phyloP scores from a whole-genome alignment of 495 filamentous ascomycete genomes.

The Diplogelasinospora grovesii region DNA sequence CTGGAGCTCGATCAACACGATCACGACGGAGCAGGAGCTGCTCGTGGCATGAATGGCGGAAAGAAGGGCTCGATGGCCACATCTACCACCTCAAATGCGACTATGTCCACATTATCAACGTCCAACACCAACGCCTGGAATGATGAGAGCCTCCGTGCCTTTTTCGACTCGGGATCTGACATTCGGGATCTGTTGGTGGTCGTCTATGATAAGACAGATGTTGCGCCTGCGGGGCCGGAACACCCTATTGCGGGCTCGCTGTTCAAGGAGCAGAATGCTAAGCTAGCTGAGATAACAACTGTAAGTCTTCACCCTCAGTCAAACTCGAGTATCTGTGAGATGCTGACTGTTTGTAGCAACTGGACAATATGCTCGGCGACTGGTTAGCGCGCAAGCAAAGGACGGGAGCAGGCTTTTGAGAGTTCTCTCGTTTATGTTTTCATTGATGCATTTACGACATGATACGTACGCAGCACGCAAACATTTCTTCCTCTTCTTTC shows the following conservation, averaged over 20 bases:
- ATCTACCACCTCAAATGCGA: too few relatives aligned
- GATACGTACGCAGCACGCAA: too few relatives aligned
- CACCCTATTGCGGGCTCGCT: conserved; percentile 77
- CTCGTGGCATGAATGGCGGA: conserved; percentile 25
- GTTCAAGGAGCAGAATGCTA: conserved; percentile 78
- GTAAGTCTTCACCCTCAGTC: conserved; percentile 38
- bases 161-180: conserved; percentile 87
- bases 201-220: conserved; percentile 81
- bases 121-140: conserved; percentile 60
- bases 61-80: conserved; percentile 39
- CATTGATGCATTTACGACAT: conserved; percentile 6
- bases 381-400: conserved; percentile 66
- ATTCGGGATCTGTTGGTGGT: conserved; percentile 85
- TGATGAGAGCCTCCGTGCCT: conserved; percentile 74
- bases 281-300: conserved; percentile 72
- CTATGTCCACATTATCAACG: too few relatives aligned
- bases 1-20: conserved; percentile 46
- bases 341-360: conserved; percentile 39
- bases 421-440: conserved; percentile 1
- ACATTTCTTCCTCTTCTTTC: too few relatives aligned
- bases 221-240: conserved; percentile 66
- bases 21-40: conserved; percentile 27
- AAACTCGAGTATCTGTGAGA: conserved; percentile 6
- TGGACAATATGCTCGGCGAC: conserved; percentile 80
- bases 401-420: conserved; percentile 36